phyloP scores from a whole-genome alignment of 2,329 filamentous ascomycete genomes.

The Waltergamsia citrina region DNA sequence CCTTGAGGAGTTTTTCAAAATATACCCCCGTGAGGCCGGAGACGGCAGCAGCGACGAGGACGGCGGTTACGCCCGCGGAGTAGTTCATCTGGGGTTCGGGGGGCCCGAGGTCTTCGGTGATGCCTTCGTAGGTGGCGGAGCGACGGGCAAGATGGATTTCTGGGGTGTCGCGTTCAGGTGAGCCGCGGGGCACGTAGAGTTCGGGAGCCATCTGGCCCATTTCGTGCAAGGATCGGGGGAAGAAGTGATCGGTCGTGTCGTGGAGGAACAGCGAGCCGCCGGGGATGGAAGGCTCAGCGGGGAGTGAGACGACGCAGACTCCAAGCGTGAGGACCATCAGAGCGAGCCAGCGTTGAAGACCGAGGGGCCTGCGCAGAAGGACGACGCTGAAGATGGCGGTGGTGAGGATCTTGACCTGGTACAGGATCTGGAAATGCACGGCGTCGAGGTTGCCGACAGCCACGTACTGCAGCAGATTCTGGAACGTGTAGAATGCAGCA shows the following conservation, averaged over 20 bases:
- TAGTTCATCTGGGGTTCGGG: slow-evolving; percentile 58
- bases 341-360: slow-evolving; percentile 68
- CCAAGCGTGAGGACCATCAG: slow-evolving; percentile 72
- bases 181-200: slow-evolving; percentile 3
- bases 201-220: slow-evolving; percentile 43
- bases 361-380: slow-evolving; percentile 63
- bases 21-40: slow-evolving; percentile 82
- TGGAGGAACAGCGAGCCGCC: slow-evolving; percentile 46
- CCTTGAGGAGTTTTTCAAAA: slow-evolving; percentile 86
- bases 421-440: slow-evolving; percentile 86
- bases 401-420: slow-evolving; percentile 89
- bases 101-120: slow-evolving; percentile 48
- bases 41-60: slow-evolving; percentile 66
- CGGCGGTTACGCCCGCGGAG: slow-evolving; percentile 68
- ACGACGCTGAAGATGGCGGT: slow-evolving; percentile 80
- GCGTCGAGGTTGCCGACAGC: slow-evolving; percentile 86
- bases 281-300: slow-evolving; percentile 40
- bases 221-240: slow-evolving; percentile 72
- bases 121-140: slow-evolving; percentile 86
- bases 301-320: slow-evolving; percentile 77
- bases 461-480: slow-evolving; percentile 90
- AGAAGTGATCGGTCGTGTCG: slow-evolving; percentile 57
- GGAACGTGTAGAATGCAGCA: slow-evolving; percentile 77
- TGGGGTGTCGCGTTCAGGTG: too few species aligned
- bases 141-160: slow-evolving; percentile 28